Percentiles rank a stretch among this genome's conserved stretches.
Evolutionary conservation across 371 early-diverging fungal species (phyloP).

Genomic region (Mucor sp.): DNA sequence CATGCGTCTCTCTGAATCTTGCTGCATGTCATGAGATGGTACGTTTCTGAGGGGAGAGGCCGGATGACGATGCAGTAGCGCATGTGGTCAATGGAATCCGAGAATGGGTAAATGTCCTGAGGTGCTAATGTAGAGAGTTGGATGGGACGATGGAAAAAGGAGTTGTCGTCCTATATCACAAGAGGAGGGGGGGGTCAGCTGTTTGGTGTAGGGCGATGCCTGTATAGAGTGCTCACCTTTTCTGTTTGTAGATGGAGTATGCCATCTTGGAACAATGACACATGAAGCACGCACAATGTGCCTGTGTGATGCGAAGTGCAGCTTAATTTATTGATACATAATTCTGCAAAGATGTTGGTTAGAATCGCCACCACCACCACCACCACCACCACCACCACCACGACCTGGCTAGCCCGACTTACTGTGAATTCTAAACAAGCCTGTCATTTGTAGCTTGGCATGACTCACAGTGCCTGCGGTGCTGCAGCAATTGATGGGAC

Average conservation of each 20-base stretch:
- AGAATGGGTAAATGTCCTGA: constrained; percentile 46
- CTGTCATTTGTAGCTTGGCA: constrained; percentile 14
- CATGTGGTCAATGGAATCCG: constrained; percentile 55
- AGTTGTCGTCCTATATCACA: constrained; percentile 6
- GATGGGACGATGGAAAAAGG: constrained; percentile 26
- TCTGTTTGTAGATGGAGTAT: constrained; percentile 26
- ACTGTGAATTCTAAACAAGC: constrained; percentile 23
- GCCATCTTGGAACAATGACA: constrained; percentile 18
- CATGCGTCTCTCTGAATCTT: constrained; percentile 56
- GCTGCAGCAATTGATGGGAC: constrained; percentile 24
- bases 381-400: too few species aligned
- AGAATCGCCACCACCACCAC: background rate
- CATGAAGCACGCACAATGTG: constrained; percentile 15
- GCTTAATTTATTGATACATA: constrained; percentile 21
- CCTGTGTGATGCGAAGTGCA: constrained; percentile 25
- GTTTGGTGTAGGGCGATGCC: background rate
- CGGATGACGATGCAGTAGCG: constrained; percentile 58
- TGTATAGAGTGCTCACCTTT: constrained; percentile 5
- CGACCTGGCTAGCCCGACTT: background rate
- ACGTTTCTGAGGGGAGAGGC: constrained; percentile 38
- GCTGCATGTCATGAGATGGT: constrained; percentile 52
- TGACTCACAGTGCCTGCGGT: background rate
- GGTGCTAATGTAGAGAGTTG: constrained; percentile 27
- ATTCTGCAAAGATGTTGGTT: constrained; percentile 12
- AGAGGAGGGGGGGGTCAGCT: background rate